A percentile compares a stretch with the other conserved stretches of the same genome.
Conservation (phyloP, 2,329 filamentous ascomycete genomes). For the Talaromyces funiculosus region DNA sequence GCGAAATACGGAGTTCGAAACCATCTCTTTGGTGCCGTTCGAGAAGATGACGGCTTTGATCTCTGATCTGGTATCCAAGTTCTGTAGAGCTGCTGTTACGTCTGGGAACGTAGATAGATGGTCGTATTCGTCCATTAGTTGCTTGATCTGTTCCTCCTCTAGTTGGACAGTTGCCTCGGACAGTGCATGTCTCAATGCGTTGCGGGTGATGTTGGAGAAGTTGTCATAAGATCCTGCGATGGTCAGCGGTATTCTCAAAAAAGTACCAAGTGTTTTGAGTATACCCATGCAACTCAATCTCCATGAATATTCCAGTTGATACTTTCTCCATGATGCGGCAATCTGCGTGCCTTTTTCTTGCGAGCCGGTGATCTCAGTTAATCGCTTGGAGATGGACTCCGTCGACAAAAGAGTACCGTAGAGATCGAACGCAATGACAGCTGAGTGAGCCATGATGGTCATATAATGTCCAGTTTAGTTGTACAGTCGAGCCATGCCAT, state of each 20-base stretch:
- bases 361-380: slow-evolving; percentile 54
- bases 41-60: slow-evolving; percentile 61
- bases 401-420: slow-evolving; percentile 72
- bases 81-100: slow-evolving; percentile 49
- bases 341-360: slow-evolving; percentile 54
- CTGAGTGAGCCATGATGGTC: slow-evolving; percentile 4
- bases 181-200: slow-evolving; percentile 59
- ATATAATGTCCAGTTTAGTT: not conserved
- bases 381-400: slow-evolving; percentile 57
- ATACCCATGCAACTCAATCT: slow-evolving; percentile 68
- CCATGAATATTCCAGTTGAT: slow-evolving; percentile 75
- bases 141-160: slow-evolving; percentile 38
- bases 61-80: slow-evolving; percentile 37
- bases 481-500: not conserved
- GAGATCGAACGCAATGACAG: slow-evolving; percentile 64
- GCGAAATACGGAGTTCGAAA: slow-evolving; percentile 53
- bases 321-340: slow-evolving; percentile 59
- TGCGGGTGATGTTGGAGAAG: slow-evolving; percentile 59
- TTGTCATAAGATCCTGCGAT: slow-evolving; percentile 55
- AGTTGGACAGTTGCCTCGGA: slow-evolving; percentile 51
- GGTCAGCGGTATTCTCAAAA: not conserved
- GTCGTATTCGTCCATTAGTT: slow-evolving; percentile 61
- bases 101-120: slow-evolving; percentile 61
- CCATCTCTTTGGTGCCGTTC: slow-evolving; percentile 62
- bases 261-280: slow-evolving; percentile 12